phyloP scores from a whole-genome alignment of 345 rosid genomes.

The Citrus mangshanensis region DNA sequence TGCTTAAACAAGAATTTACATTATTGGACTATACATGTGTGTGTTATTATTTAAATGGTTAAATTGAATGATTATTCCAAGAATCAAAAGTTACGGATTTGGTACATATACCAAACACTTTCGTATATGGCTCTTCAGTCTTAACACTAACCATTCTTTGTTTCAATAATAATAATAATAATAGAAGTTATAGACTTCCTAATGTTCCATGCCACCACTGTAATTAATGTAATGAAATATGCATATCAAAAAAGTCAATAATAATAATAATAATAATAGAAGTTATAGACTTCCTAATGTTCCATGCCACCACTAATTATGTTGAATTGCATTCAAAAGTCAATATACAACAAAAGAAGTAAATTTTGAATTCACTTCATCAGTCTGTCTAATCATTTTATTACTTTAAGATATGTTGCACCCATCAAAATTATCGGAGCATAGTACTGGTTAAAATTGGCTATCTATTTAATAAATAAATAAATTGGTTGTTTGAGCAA shows the following conservation, averaged over 20 bases:
- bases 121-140: background rate
- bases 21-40: background rate
- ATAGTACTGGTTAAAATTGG: background rate
- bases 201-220: background rate
- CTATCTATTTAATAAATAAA: too few species aligned
- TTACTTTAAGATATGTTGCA: too few species aligned
- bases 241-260: too few species aligned
- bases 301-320: background rate
- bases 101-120: background rate
- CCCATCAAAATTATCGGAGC: background rate
- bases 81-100: background rate
- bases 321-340: background rate
- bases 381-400: background rate
- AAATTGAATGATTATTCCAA: background rate
- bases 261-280: background rate
- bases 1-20: too few species aligned
- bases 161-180: background rate
- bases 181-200: background rate
- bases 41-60: background rate
- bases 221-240: too few species aligned
- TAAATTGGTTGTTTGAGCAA: too few species aligned
- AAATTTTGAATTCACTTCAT: background rate
- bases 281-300: background rate
- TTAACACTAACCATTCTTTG: background rate
- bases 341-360: background rate